Percentiles rank a stretch among this genome's conserved stretches.
These are phyloP conservation scores for Aspergillus costaricaensis DNA, from an alignment of 2,329 filamentous ascomycete species.

Conservation along the genomic window DNA sequence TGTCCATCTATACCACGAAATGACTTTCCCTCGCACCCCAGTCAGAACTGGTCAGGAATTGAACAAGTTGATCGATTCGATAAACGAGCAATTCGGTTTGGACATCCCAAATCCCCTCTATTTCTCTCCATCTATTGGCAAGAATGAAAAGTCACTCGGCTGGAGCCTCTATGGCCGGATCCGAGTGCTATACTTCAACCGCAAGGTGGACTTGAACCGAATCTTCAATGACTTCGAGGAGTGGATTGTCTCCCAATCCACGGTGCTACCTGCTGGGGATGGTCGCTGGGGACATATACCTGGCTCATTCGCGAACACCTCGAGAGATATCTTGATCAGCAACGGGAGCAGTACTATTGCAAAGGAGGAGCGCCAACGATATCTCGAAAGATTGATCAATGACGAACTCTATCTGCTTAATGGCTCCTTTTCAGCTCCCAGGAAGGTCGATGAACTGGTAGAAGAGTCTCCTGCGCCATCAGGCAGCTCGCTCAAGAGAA, in stretches of 20 bases:
- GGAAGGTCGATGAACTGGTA: not conserved
- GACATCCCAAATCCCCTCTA: constrained; percentile 32
- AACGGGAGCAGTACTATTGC: constrained; percentile 13
- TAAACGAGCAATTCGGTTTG: constrained; percentile 40
- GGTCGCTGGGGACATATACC: constrained; percentile 29
- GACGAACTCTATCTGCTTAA: constrained; percentile 37
- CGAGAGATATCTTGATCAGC: constrained; percentile 10
- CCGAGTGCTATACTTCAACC: constrained; percentile 33
- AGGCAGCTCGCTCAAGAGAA: constrained; percentile 14
- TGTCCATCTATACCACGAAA: not conserved
- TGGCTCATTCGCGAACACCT: constrained; percentile 24
- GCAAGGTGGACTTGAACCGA: constrained; percentile 22
- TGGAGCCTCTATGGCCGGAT: constrained; percentile 33
- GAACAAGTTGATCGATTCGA: constrained; percentile 28
- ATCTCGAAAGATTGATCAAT: constrained; percentile 32
- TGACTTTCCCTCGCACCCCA: constrained; percentile 25
- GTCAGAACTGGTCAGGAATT: constrained; percentile 27
- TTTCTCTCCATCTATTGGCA: constrained; percentile 21
- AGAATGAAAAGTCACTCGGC: constrained; percentile 18
- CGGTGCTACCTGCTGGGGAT: not conserved
- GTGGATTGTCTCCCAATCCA: constrained; percentile 25
- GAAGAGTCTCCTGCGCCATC: constrained; percentile 14
- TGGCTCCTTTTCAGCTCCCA: constrained; percentile 19
- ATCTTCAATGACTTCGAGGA: constrained; percentile 37
- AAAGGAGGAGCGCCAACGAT: constrained; percentile 25